A percentile compares a stretch with the other conserved stretches of the same genome.
Conservation (phyloP, 352 stramenopile genomes). For the Pythium guiyangense region DNA sequence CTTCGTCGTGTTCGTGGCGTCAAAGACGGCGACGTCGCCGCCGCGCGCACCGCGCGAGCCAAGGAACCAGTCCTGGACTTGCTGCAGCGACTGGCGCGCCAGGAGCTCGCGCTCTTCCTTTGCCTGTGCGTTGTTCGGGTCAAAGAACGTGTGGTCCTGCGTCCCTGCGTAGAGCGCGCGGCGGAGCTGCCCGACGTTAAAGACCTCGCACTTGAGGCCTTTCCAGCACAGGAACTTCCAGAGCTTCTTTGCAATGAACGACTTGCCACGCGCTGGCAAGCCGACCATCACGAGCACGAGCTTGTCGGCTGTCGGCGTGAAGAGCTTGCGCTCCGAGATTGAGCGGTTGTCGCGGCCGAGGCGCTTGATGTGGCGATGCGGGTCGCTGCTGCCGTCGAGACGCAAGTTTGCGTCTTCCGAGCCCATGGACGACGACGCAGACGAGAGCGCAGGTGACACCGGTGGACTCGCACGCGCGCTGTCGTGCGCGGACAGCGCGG, state of each 20-base stretch:
- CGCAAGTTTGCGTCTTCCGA: conserved; percentile 4
- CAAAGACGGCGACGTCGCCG: conserved; percentile 87
- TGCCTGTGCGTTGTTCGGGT: conserved; percentile 83
- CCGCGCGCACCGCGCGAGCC: conserved; percentile 22
- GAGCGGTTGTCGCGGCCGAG: conserved; percentile 20
- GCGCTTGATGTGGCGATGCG: conserved; percentile 8
- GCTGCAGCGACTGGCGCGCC: conserved; percentile 71
- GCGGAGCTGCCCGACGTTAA: conserved; percentile 94
- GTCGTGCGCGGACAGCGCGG: neutral
- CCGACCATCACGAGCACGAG: conserved; percentile 95
- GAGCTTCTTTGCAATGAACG: conserved; percentile 93
- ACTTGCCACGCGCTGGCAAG: conserved; percentile 93
- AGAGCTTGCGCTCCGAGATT: conserved; percentile 71
- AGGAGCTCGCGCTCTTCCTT: conserved; percentile 70
- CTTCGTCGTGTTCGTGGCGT: conserved; percentile 89
- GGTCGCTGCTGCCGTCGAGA: conserved; percentile 2
- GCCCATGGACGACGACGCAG: conserved; percentile 7
- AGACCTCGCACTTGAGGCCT: conserved; percentile 80
- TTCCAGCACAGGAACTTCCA: conserved; percentile 82
- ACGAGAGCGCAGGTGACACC: conserved; percentile 12
- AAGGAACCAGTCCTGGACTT: conserved; percentile 63
- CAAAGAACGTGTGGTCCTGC: conserved; percentile 91
- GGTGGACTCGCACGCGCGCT: conserved; percentile 1
- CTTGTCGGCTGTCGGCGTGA: conserved; percentile 88
- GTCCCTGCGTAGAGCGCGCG: conserved; percentile 64